These are phyloP conservation scores for Microglena sp. DNA, from an alignment of 139 green algal genomes.

Conservation along the genomic window DNA sequence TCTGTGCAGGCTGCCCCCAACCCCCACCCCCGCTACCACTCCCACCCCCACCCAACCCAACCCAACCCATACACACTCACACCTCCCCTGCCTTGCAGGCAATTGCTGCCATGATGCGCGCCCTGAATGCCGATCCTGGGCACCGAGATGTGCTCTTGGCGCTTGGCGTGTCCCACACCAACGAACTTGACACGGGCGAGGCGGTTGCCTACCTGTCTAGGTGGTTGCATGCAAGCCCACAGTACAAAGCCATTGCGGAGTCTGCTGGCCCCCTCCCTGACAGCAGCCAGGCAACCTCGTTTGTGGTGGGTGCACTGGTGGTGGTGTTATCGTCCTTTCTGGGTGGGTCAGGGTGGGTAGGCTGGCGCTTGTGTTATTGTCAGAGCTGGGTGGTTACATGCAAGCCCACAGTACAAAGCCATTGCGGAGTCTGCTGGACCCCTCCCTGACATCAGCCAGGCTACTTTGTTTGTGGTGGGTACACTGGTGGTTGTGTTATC, in stretches of 20 bases:
- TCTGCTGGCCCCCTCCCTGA: slow-evolving; percentile 23
- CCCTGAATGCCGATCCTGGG: slow-evolving; percentile 62
- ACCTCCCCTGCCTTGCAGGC: slow-evolving; percentile 42
- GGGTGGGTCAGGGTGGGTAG: no score
- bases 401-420: slow-evolving; percentile 42
- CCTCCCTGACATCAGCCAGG: slow-evolving; percentile 46
- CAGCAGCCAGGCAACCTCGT: slow-evolving; percentile 43
- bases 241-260: slow-evolving; percentile 24
- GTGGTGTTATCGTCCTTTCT: no score
- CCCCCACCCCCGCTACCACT: not conserved
- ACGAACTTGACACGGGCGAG: slow-evolving; percentile 87
- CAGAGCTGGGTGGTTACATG: slow-evolving; percentile 62
- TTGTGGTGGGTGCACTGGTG: slow-evolving; percentile 34
- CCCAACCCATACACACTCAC: not conserved
- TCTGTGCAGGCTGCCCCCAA: no score
- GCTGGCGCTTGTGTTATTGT: no score
- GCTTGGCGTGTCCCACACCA: slow-evolving; percentile 92
- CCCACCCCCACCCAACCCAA: not conserved
- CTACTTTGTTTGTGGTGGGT: slow-evolving; percentile 31
- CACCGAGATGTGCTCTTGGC: slow-evolving; percentile 82
- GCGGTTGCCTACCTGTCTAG: slow-evolving; percentile 37
- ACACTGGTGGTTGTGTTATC: no score
- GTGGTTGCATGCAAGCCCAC: slow-evolving; percentile 66
- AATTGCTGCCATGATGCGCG: slow-evolving; percentile 76
- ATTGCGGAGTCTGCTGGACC: slow-evolving; percentile 17